Base-by-base conservation (phyloP, 2,329 filamentous ascomycete genomes). In the Epichloe typhina region DNA sequence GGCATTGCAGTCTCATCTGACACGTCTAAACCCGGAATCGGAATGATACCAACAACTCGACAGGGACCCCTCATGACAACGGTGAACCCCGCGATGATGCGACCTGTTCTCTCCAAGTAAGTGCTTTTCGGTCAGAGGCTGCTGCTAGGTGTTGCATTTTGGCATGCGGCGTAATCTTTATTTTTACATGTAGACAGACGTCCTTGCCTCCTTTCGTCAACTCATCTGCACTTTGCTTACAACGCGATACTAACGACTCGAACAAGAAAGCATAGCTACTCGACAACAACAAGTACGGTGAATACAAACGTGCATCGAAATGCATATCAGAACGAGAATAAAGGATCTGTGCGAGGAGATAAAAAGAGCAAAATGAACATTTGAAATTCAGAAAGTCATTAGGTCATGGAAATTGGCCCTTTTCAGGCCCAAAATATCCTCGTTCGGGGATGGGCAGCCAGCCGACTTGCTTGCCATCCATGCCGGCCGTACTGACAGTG, bases 381-480 rank as follows among this genome's bases (percentile, higher is more conserved):
- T 8, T 26, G 23, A 26, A 26, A 26, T 8, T 26, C 2, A 26
- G 7, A 2, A 26, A 26, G 26, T 26, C 26, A 40, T 11, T 11
- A 36, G 2, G 8, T 51, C 39, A 58, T 7, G 54, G 55, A 19
- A 58, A 61, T 1, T 48, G 46, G 7, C 59, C 59, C 49, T 52
- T 59, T 35, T 61, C 58, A 1, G 61, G 61, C 0, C 61, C 61
- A 51, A 63, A 63, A 48, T 59, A 63, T 3, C 59, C 55, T 21
- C 58, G 55, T 17, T 54, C 50, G 1, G 61, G 59, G 7, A 63
- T 53, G 0, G 58, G 46, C 21, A 51, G 49, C 50, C 50, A 51
- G 8, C 58, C 58, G 7, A 54, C 37, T 37, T 57, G 55, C 13
- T 51, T 54, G 9, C 61, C 61, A 33, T 57, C 55, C n/a, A 53